Conservation (phyloP, 2,329 filamentous ascomycete species). For the Colletotrichum lupini region DNA sequence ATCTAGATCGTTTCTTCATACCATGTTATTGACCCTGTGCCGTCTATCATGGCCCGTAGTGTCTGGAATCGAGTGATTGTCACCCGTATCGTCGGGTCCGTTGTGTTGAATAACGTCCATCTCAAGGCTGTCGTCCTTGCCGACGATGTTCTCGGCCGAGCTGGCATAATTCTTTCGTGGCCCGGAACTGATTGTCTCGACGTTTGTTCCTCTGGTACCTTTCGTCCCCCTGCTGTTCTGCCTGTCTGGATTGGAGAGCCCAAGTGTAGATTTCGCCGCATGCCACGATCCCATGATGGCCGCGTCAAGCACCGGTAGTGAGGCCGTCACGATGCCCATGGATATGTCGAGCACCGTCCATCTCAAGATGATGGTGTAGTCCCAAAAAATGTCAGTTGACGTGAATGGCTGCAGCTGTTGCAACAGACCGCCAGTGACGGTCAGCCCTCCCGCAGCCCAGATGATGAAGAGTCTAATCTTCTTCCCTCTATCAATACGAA, state of each 20-base stretch:
- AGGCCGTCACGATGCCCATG: constrained; percentile 43
- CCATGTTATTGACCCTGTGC: neutral
- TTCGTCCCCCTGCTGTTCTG: constrained; percentile 11
- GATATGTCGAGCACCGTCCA: constrained; percentile 44
- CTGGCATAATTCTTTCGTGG: constrained; percentile 2
- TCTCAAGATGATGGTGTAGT: constrained; percentile 38
- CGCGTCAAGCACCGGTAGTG: constrained; percentile 43
- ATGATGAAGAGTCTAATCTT: constrained; percentile 43
- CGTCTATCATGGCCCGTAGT: neutral
- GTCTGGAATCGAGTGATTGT: neutral
- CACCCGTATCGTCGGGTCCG: neutral
- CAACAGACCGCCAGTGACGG: constrained; percentile 42
- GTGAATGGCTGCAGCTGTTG: constrained; percentile 36
- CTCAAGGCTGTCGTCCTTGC: constrained; percentile 15
- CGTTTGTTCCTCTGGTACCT: neutral
- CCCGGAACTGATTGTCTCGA: constrained; percentile 7
- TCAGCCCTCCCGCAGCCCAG: constrained; percentile 43
- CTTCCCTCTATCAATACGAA: constrained; percentile 41
- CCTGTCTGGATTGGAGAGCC: constrained; percentile 3
- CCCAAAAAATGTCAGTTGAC: constrained; percentile 30
- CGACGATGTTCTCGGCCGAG: constrained; percentile 19
- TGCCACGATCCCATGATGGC: constrained; percentile 34
- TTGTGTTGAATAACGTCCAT: constrained; percentile 13
- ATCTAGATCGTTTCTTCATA: neutral
- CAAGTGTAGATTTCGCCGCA: constrained; percentile 14